Evolutionary conservation across 108 stramenopile genomes (phyloP).

Genomic region (Cyclotella kingstonii): DNA sequence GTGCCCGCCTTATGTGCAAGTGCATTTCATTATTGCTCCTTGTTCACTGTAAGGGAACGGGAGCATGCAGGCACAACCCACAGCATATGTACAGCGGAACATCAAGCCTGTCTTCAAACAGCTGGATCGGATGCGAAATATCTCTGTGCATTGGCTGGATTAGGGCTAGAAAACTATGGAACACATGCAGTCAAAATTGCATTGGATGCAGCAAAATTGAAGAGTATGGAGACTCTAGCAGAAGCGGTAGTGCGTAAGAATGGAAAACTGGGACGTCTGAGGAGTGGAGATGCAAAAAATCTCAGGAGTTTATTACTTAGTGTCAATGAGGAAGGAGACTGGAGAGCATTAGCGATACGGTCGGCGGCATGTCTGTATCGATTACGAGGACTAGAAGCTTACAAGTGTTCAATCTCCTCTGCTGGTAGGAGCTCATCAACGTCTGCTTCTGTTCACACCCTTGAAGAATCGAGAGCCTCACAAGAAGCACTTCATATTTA

Average conservation of each 20-base stretch:
- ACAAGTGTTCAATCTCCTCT: not conserved
- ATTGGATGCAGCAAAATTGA: conserved; percentile 66
- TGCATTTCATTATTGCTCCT: conserved; percentile 64
- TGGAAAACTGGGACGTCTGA: conserved; percentile 17
- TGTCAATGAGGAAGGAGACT: conserved; percentile 66
- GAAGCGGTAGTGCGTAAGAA: conserved; percentile 16
- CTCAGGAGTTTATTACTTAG: conserved; percentile 59
- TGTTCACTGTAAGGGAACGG: conserved; percentile 46
- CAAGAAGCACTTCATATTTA: conserved; percentile 82
- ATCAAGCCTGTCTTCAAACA: conserved; percentile 7
- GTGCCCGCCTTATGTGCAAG: conserved; percentile 62
- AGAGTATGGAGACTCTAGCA: conserved; percentile 65
- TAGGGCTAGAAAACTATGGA: conserved; percentile 43
- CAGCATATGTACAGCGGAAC: conserved; percentile 14
- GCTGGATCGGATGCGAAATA: conserved; percentile 24
- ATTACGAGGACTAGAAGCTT: conserved; percentile 50
- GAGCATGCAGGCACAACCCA: not conserved
- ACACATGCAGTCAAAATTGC: conserved; percentile 58
- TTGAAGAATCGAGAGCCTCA: conserved; percentile 47
- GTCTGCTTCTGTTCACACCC: conserved; percentile 6
- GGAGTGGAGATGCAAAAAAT: conserved; percentile 44
- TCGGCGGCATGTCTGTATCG: conserved; percentile 76
- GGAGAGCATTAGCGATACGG: conserved; percentile 84
- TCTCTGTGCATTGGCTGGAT: conserved; percentile 42
- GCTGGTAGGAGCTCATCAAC: not conserved